These are phyloP conservation scores for Metschnikowia continentalis DNA, from an alignment of 805 yeast genomes.

Conservation along the genomic window DNA sequence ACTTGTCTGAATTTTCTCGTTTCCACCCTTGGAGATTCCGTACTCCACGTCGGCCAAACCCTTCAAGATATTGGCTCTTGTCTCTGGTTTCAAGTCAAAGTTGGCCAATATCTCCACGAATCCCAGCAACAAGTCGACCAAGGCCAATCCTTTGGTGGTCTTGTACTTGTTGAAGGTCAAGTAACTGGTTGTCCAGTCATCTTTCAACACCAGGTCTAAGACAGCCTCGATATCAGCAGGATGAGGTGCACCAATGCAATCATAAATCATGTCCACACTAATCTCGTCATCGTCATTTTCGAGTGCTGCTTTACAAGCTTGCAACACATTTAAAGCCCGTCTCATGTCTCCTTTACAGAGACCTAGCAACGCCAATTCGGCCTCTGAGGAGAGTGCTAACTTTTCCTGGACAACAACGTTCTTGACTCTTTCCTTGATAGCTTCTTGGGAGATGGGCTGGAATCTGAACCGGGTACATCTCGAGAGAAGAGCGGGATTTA, in stretches of 20 bases:
- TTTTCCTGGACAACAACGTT: slow-evolving; percentile 68
- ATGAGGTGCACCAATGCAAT: slow-evolving; percentile 93
- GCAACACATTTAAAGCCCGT: slow-evolving; percentile 86
- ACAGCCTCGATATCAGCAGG: slow-evolving; percentile 79
- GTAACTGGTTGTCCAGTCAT: slow-evolving; percentile 81
- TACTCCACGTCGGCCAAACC: slow-evolving; percentile 87
- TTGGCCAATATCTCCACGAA: slow-evolving; percentile 65
- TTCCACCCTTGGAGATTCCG: slow-evolving; percentile 88
- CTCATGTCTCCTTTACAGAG: slow-evolving; percentile 96
- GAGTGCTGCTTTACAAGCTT: slow-evolving; percentile 82
- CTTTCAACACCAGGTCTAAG: slow-evolving; percentile 71
- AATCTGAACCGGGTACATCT: slow-evolving; percentile 95
- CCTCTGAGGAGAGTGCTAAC: slow-evolving; percentile 54
- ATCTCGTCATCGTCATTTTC: slow-evolving; percentile 45
- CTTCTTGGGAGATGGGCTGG: slow-evolving; percentile 67
- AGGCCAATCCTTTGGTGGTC: slow-evolving; percentile 75
- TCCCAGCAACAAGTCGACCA: slow-evolving; percentile 78
- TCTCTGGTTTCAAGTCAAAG: slow-evolving; percentile 59
- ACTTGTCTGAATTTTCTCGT: slow-evolving; percentile 82
- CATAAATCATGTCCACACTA: slow-evolving; percentile 74
- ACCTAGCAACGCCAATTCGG: slow-evolving; percentile 59
- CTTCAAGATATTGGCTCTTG: slow-evolving; percentile 60
- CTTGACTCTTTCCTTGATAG: slow-evolving; percentile 64
- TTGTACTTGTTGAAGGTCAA: slow-evolving; percentile 64
- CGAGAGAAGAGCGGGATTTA: slow-evolving; percentile 90